These are phyloP conservation scores for Calonectria pteridis DNA, from an alignment of 2,329 filamentous ascomycete species.

Conservation along the genomic window DNA sequence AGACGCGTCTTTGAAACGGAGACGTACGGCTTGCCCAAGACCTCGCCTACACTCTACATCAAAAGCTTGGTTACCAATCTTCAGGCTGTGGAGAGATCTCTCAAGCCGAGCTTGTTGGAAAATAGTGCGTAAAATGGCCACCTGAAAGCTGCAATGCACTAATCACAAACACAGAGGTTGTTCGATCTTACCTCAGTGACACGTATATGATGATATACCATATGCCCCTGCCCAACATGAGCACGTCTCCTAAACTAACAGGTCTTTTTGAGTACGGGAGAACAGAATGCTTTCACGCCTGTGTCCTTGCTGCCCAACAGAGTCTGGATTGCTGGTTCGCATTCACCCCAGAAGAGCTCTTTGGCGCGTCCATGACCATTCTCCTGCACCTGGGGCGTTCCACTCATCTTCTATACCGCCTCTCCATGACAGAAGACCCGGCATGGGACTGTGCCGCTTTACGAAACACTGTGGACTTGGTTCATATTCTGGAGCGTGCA, in stretches of 20 bases:
- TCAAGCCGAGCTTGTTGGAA: slow-evolving; percentile 40
- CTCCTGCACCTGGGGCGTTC: slow-evolving; percentile 50
- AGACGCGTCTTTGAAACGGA: slow-evolving; percentile 26
- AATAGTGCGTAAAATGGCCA: slow-evolving; percentile 45
- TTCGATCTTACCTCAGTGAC: slow-evolving; percentile 51
- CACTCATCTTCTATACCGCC: slow-evolving; percentile 43
- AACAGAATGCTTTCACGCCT: slow-evolving; percentile 45
- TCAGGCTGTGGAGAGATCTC: not conserved
- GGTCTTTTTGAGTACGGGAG: slow-evolving; percentile 30
- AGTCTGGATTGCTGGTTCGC: slow-evolving; percentile 50
- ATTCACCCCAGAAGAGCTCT: slow-evolving; percentile 40
- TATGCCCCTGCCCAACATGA: slow-evolving; percentile 42
- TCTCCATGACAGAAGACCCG: slow-evolving; percentile 51
- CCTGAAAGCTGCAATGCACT: not conserved
- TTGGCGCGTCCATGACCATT: slow-evolving; percentile 43
- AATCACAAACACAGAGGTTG: slow-evolving; percentile 44
- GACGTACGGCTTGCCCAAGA: not conserved
- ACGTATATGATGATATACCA: slow-evolving; percentile 55
- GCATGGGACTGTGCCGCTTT: slow-evolving; percentile 53
- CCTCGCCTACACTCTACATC: slow-evolving; percentile 44
- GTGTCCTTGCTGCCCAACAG: slow-evolving; percentile 43
- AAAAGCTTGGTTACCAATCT: slow-evolving; percentile 31
- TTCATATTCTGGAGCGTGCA: slow-evolving; percentile 31
- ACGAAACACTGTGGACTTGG: slow-evolving; percentile 48
- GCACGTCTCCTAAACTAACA: slow-evolving; percentile 18